Conservation (phyloP, 2,329 filamentous ascomycete genomes). For the Decorospora gaudefroyi region DNA sequence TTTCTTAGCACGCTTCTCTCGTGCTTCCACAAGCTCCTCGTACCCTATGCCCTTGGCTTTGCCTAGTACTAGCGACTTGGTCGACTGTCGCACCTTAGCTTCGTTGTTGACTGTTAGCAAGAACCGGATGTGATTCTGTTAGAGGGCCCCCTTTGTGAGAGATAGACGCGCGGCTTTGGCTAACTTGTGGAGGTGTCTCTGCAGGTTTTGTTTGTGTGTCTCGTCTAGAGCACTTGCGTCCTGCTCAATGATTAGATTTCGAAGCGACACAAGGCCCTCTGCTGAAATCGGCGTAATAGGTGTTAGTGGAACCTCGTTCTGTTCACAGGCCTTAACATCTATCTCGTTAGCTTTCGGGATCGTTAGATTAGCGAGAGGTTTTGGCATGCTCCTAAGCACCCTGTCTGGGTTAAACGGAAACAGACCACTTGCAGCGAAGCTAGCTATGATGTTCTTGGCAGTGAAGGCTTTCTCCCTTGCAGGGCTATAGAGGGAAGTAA, state of each 20-base stretch:
- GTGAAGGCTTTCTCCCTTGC: slow-evolving; percentile 30
- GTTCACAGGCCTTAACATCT: slow-evolving; percentile 14
- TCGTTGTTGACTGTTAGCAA: slow-evolving; percentile 37
- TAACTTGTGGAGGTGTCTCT: slow-evolving; percentile 14
- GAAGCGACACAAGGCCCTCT: slow-evolving; percentile 27
- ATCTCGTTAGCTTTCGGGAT: slow-evolving; percentile 20
- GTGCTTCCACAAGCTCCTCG: slow-evolving; percentile 24
- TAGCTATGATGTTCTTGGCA: slow-evolving; percentile 36
- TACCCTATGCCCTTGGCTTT: slow-evolving; percentile 31
- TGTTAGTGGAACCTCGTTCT: slow-evolving; percentile 32
- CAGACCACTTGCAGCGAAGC: slow-evolving; percentile 31
- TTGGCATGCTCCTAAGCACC: slow-evolving; percentile 34
- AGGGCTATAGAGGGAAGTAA: slow-evolving; percentile 13
- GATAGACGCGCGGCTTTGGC: slow-evolving; percentile 30
- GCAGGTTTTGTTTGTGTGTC: slow-evolving; percentile 22
- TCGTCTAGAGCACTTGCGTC: slow-evolving; percentile 26
- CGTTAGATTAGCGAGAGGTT: slow-evolving; percentile 23
- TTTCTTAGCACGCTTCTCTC: slow-evolving; percentile 25
- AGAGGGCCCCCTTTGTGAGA: slow-evolving; percentile 31
- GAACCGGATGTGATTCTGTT: slow-evolving; percentile 34
- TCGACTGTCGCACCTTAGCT: slow-evolving; percentile 22
- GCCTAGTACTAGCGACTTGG: slow-evolving; percentile 20
- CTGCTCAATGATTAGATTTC: slow-evolving; percentile 19
- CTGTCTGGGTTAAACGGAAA: slow-evolving; percentile 38
- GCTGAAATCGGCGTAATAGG: slow-evolving; percentile 32